Base-by-base conservation (phyloP, 345 rosid genomes). In the Eucalyptus polyanthemos region DNA sequence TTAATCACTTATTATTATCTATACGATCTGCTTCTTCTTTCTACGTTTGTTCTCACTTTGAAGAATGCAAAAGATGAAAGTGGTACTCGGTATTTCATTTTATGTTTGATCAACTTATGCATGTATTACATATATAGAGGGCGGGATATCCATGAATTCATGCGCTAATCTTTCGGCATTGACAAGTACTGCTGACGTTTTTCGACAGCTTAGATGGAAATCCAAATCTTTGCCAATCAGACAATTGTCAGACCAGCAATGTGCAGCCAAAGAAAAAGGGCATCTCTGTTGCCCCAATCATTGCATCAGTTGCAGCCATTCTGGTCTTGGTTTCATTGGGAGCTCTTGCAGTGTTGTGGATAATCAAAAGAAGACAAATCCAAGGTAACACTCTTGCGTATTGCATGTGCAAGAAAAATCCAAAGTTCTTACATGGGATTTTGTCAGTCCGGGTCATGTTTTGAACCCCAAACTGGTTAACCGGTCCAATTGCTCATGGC, bases 171-270 rank as follows among this genome's bases (percentile, higher is more conserved):
- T 62, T 62, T 62, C 29, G 69, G 34, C 31, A 6, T 62, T 62
- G 17, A 60, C 69, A 60, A 11, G 19, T 9, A 21, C 65, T 34
- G 14, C 42, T 50, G 5, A 60, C 2, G 42, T 24, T 34, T 86
- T 40, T 45, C 87, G 34, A 60, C 92, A 94, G 98, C 29, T 58
- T 90, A 49, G 92, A 85, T 22, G 93, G 94, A 34, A 95, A 95
- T 88, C 92, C 91, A 19, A 93, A 95, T 87, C 87, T 88, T 60
- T 60, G 67, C 67, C 15, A 25, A 25, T 60, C 67, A 60, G 31
- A 60, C n/a, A 27, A 60, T 25, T 60, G 67, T 60, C 67, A 60
- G 67, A 25, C n/a, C 44, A 42, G 44, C 31, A 53, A 53, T 17
- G 56, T 16, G 56, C 56, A 53, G 56, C 56, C 56, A 56, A 56